phyloP scores from a whole-genome alignment of 2,329 filamentous ascomycete genomes.

The Cercospora beticola region DNA sequence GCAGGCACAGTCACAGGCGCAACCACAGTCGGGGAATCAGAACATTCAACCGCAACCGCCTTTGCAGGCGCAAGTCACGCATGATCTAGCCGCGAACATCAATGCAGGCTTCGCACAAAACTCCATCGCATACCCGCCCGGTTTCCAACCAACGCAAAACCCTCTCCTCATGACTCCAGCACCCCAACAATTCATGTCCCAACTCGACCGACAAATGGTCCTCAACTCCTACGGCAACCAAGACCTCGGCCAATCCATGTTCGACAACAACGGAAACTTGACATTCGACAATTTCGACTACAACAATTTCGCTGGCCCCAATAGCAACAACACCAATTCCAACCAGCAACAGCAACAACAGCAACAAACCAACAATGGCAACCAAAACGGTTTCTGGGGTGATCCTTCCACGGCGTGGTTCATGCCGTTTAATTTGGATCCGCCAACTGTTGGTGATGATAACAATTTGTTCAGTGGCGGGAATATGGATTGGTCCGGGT shows the following conservation, averaged over 20 bases:
- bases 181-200: constrained; percentile 56
- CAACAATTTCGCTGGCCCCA: constrained; percentile 24
- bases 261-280: constrained; percentile 20
- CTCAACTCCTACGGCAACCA: constrained; percentile 65
- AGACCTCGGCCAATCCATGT: constrained; percentile 15
- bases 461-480: constrained; percentile 33
- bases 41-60: background rate
- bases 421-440: constrained; percentile 88
- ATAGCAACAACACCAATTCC: constrained; percentile 17
- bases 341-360: constrained; percentile 14
- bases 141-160: constrained; percentile 35
- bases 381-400: constrained; percentile 31
- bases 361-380: constrained; percentile 12
- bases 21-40: background rate
- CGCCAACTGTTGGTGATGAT: constrained; percentile 53
- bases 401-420: constrained; percentile 73
- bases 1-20: constrained; percentile 25
- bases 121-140: constrained; percentile 47
- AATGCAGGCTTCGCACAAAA: constrained; percentile 39
- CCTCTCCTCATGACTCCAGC: constrained; percentile 31
- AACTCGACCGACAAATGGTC: constrained; percentile 73
- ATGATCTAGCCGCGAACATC: constrained; percentile 25
- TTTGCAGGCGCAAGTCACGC: constrained; percentile 24
- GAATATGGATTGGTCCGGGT: constrained; percentile 36
- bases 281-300: constrained; percentile 32